phyloP scores from a whole-genome alignment of 306 rosid genomes.

The Quercus suber region DNA sequence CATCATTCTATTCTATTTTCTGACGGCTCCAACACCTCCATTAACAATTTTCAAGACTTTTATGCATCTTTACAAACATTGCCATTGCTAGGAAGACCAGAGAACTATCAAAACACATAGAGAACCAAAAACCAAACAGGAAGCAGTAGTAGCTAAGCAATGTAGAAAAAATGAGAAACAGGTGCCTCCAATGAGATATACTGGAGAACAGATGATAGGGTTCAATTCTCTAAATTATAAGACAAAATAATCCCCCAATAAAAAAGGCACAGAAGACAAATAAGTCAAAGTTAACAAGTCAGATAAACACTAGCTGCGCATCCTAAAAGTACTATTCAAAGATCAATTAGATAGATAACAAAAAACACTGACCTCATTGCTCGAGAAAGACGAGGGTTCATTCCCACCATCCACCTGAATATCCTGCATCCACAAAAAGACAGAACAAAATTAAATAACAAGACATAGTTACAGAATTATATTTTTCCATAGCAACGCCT shows the following conservation, averaged over 20 bases:
- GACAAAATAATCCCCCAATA: not conserved
- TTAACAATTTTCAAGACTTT: not conserved
- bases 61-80: not conserved
- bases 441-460: slow-evolving; percentile 1
- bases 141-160: not conserved
- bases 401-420: slow-evolving; percentile 31
- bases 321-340: slow-evolving; percentile 5
- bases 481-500: not conserved
- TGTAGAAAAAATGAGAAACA: not conserved
- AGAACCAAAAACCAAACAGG: not conserved
- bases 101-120: not conserved
- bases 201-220: not conserved
- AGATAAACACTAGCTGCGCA: slow-evolving; percentile 13
- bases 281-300: not conserved
- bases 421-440: slow-evolving; percentile 40
- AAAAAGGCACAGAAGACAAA: not conserved
- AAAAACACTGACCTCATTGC: slow-evolving; percentile 48
- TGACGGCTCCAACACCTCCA: not conserved
- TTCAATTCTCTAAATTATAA: not conserved
- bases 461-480: not conserved
- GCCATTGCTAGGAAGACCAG: not conserved
- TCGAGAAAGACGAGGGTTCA: slow-evolving; percentile 34
- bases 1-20: too few species aligned
- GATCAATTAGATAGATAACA: not conserved
- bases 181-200: not conserved